A percentile compares a stretch with the other conserved stretches of the same genome.
Conservation (phyloP, 257 asterid species). For the Solanum commersonii region DNA sequence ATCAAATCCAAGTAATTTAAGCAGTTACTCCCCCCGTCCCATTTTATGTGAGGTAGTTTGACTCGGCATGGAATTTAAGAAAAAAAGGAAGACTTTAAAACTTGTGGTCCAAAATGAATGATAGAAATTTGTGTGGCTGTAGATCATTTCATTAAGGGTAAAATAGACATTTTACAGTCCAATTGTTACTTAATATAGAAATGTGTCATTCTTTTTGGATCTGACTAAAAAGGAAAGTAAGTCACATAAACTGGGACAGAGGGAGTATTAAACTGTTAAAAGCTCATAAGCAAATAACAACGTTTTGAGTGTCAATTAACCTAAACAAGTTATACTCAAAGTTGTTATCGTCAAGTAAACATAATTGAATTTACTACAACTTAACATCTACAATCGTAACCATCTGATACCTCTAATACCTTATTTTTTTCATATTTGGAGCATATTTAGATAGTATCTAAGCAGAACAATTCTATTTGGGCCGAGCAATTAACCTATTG, state of each 20-base stretch:
- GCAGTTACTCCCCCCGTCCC: not conserved
- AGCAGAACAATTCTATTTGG: not conserved
- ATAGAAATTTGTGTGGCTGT: too few relatives aligned
- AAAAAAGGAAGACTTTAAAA: too few relatives aligned
- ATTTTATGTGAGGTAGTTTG: too few relatives aligned
- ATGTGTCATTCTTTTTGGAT: too few relatives aligned
- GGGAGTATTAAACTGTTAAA: not conserved
- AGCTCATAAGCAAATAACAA: not conserved
- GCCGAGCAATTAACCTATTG: not conserved
- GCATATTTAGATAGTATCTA: not conserved
- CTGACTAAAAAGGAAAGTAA: too few relatives aligned
- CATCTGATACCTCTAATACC: not conserved
- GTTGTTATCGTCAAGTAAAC: not conserved
- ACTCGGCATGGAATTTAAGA: too few relatives aligned
- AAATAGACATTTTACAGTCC: too few relatives aligned
- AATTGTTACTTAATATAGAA: too few relatives aligned
- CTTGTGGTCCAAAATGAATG: too few relatives aligned
- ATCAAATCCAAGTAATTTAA: not conserved
- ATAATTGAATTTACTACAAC: not conserved
- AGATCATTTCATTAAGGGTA: too few relatives aligned
- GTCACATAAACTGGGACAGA: too few relatives aligned
- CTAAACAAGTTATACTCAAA: not conserved
- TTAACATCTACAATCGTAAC: not conserved
- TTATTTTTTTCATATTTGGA: not conserved
- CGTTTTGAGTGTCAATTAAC: not conserved